These are phyloP conservation scores for Adansonia digitata DNA, from an alignment of 345 rosid genomes.

Conservation along the genomic window DNA sequence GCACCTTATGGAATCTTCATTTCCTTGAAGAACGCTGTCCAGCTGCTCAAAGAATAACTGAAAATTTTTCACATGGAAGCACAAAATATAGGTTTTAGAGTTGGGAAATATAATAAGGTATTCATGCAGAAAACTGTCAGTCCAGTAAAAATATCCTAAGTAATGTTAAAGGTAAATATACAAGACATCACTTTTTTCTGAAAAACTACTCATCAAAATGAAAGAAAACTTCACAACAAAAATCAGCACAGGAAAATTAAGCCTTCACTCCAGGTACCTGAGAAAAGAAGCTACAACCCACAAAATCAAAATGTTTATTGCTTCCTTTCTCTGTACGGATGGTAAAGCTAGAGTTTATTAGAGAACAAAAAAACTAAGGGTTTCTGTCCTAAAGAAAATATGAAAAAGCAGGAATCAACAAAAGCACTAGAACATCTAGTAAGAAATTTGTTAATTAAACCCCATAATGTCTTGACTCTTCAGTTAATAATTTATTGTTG, in stretches of 20 bases:
- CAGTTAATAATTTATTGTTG: background rate
- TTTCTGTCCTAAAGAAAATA: background rate
- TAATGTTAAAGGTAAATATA: background rate
- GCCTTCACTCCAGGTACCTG: background rate
- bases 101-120: background rate
- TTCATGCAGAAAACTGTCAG: background rate
- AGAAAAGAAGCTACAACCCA: background rate
- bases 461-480: background rate
- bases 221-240: background rate
- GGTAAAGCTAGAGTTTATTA: background rate
- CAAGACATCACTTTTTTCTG: background rate
- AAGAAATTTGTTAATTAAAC: background rate
- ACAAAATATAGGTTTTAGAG: slow-evolving; percentile 1
- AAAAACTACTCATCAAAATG: background rate
- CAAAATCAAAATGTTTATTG: background rate
- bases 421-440: background rate
- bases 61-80: slow-evolving; percentile 15
- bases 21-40: slow-evolving; percentile 78
- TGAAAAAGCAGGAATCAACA: background rate
- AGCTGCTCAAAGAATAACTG: slow-evolving; percentile 96
- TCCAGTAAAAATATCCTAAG: background rate
- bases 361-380: background rate
- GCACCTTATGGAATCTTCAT: slow-evolving; percentile 70
- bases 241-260: background rate
- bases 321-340: background rate